Base-by-base conservation (phyloP, 2,329 filamentous ascomycete species). In the Pseudogymnoascus sp. region DNA sequence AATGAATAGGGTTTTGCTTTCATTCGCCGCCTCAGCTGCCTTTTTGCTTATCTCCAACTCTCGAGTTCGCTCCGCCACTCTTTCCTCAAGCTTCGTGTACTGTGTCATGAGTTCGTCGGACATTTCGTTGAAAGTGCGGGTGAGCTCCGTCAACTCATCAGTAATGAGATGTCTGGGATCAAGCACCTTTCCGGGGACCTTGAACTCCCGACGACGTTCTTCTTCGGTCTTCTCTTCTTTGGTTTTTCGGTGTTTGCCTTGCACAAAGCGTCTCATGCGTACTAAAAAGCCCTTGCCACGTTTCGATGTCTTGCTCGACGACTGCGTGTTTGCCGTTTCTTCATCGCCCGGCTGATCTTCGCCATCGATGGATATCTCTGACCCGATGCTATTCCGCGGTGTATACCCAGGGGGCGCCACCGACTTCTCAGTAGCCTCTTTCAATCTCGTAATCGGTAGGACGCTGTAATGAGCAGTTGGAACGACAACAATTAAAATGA, bases 1-100 rank as follows among this genome's bases (percentile, higher is more conserved):
- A 65, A 99, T 95, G 76, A 97, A 97, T 7, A 97, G 79, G 0
- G 94, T 97, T 76, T 99, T 99, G 79, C 90, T 95, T 75, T 96
- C 90, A 68, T 96, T 97, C 3, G 92, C 92, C n/a, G 90, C 89
- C 73, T 96, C 92, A 1, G 92, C 92, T 1, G 91, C 90, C 75
- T 91, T 90, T 72, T 96, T 96, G 76, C 88, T 95, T 64, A 90
- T 84, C 70, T 96, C 91, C 0, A 97, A 78, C 73, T 97, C 89
- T 36, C 83, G 83, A 0, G 92, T 97, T 61, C 92, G 82, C 71
- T 92, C 86, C 6, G 84, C 84, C 1, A 97, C 92, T 67, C 93
- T 87, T 61, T 93, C 86, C 71, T 97, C 92, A 1, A 97, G 78
- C 9, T 84, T 86, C 30, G 86, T 85, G 69, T 96, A 97, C 69